Evolutionary conservation across 768 basidiomycete genomes (phyloP).

Genomic region (Agrocybe pediades): DNA sequence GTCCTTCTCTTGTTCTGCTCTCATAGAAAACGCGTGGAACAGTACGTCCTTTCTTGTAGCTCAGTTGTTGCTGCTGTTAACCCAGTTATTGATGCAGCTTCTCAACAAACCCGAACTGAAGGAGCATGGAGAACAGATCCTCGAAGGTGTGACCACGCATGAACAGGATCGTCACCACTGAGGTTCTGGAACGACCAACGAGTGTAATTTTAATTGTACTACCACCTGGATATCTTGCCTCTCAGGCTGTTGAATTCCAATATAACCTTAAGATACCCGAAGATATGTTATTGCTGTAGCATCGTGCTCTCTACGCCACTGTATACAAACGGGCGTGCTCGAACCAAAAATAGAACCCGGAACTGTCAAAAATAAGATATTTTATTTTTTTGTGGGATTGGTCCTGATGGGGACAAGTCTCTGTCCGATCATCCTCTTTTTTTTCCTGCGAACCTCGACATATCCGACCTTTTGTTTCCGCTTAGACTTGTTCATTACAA

Average conservation of each 20-base stretch:
- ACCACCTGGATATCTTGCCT: not conserved
- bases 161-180: constrained; percentile 25
- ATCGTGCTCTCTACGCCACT: too few relatives aligned
- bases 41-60: constrained; percentile 23
- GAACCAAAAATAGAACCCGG: not conserved
- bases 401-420: constrained; percentile 4
- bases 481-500: not conserved
- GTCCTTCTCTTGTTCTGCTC: not conserved
- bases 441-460: not conserved
- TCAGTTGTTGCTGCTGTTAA: not conserved
- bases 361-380: not conserved
- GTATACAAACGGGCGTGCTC: too few relatives aligned
- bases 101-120: constrained; percentile 44
- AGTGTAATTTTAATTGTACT: not conserved
- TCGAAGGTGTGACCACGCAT: constrained; percentile 47
- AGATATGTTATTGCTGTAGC: too few relatives aligned
- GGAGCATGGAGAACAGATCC: constrained; percentile 54
- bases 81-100: constrained; percentile 24
- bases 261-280: too few relatives aligned
- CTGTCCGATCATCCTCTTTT: constrained; percentile 11
- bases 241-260: too few relatives aligned
- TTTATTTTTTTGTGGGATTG: not conserved
- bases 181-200: not conserved
- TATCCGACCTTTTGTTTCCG: not conserved
- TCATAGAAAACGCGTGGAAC: constrained; percentile 45